Conservation (phyloP, 2,329 filamentous ascomycete genomes). For the Ceratocystis alfenasii region DNA sequence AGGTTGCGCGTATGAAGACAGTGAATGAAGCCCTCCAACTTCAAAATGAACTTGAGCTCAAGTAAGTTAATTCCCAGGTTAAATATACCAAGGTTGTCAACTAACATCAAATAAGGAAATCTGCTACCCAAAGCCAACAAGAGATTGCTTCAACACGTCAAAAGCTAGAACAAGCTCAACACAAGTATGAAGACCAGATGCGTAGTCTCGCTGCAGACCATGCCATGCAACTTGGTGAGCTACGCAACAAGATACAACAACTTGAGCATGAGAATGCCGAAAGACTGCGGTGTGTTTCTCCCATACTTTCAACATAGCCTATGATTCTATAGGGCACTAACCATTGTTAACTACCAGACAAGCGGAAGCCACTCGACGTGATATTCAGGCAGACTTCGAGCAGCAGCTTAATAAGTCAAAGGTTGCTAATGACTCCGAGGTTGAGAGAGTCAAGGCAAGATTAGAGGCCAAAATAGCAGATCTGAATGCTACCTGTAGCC, state of each 20-base stretch:
- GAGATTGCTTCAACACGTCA: conserved; percentile 18
- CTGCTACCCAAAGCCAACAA: conserved; percentile 24
- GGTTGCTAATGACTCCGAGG: conserved; percentile 40
- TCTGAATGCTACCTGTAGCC: conserved; percentile 47
- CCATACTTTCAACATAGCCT: background rate
- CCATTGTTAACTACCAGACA: conserved; percentile 2
- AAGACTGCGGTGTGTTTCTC: conserved; percentile 19
- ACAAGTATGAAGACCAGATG: conserved; percentile 15
- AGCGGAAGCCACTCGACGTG: conserved; percentile 23
- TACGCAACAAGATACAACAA: conserved; percentile 26
- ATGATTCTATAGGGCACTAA: background rate
- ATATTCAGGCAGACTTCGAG: conserved; percentile 27
- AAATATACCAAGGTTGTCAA: background rate
- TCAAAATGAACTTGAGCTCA: conserved; percentile 55
- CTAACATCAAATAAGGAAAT: conserved; percentile 14
- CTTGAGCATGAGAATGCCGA: conserved; percentile 22
- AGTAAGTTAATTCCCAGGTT: conserved; percentile 29
- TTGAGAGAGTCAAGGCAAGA: conserved; percentile 37
- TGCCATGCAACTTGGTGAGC: conserved; percentile 7
- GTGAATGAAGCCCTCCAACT: conserved; percentile 60
- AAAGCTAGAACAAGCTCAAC: conserved; percentile 12
- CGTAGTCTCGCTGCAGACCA: conserved; percentile 7
- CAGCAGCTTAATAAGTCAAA: conserved; percentile 36
- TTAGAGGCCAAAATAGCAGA: conserved; percentile 52
- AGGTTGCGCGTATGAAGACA: conserved; percentile 46